Evolutionary conservation across 345 rosid species (phyloP).

Genomic region (Balakata baccata): DNA sequence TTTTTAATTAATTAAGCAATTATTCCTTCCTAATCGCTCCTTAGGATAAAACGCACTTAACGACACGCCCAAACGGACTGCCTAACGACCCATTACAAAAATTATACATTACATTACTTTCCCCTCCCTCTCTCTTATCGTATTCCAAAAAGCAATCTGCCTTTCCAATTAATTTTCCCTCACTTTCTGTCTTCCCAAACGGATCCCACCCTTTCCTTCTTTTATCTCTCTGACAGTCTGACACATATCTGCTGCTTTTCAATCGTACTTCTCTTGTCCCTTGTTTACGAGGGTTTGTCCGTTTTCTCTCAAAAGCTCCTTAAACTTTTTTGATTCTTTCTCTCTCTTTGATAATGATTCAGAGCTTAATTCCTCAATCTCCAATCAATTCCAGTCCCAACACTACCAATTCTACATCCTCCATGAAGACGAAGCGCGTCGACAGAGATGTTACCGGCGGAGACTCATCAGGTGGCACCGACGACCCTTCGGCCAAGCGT

Average conservation of each 20-base stretch:
- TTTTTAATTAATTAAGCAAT: slow-evolving; percentile 9
- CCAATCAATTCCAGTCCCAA: slow-evolving; percentile 23
- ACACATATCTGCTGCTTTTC: slow-evolving; percentile 25
- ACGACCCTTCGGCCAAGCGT: slow-evolving; percentile 53
- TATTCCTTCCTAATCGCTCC: slow-evolving; percentile 16
- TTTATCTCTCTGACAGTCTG: slow-evolving; percentile 17
- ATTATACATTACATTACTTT: background rate
- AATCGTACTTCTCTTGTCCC: slow-evolving; percentile 26
- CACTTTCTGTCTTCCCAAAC: slow-evolving; percentile 32
- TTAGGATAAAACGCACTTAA: slow-evolving; percentile 38
- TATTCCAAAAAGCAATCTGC: slow-evolving; percentile 6
- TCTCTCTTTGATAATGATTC: slow-evolving; percentile 51
- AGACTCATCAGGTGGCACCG: slow-evolving; percentile 26
- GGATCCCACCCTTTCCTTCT: background rate
- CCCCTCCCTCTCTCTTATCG: background rate
- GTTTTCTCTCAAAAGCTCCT: slow-evolving; percentile 32
- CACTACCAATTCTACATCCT: slow-evolving; percentile 23
- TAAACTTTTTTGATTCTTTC: slow-evolving; percentile 12
- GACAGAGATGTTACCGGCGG: slow-evolving; percentile 33
- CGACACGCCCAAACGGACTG: slow-evolving; percentile 30
- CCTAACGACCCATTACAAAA: slow-evolving; percentile 17
- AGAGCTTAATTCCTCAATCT: slow-evolving; percentile 47
- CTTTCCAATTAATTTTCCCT: slow-evolving; percentile 22
- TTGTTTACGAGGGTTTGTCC: slow-evolving; percentile 37
- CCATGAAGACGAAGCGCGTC: slow-evolving; percentile 63